Base-by-base conservation (phyloP, 2,329 filamentous ascomycete species). In the Juglanconis oblonga region DNA sequence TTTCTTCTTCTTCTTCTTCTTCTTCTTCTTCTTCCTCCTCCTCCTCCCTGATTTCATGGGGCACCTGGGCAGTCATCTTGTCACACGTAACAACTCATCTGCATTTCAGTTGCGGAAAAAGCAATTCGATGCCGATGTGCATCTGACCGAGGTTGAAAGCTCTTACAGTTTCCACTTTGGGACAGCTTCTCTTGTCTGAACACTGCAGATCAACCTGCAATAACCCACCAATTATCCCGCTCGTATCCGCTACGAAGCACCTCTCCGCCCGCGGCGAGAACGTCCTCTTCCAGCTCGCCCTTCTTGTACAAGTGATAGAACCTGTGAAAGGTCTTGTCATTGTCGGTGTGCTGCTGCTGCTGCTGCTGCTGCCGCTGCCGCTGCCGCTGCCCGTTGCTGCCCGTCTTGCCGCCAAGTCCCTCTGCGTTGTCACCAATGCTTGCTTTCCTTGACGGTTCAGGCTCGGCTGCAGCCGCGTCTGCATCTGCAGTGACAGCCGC, bases 161-260 rank as follows among this genome's bases (percentile, higher is more conserved):
- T n/a, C n/a, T n/a, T n/a, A n/a, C n/a, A n/a, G n/a, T n/a, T n/a
- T n/a, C n/a, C n/a, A n/a, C n/a, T n/a, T n/a, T n/a, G n/a, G n/a
- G n/a, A n/a, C n/a, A n/a, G n/a, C n/a, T n/a, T n/a, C n/a, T n/a
- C n/a, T n/a, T n/a, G n/a, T n/a, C n/a, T n/a, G n/a, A n/a, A n/a
- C n/a, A n/a, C 14, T 40, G 9, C 29, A 24, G 14, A 45, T 58
- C 44, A 57, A 40, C 54, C 72, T 59, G 80, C 83, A 71, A 97
- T 87, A 57, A 87, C 92, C 94, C 94, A 99, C 95, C 95, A 98
- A 76, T 99, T 99, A 72, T 98, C 95, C 77, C 88, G 93, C 72
- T 99, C 95, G 75, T 98, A 99, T 38, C 95, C 95, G 62, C 86
- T 86, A 65, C 91, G 87, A 31, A 95, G 68, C 13, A 97, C 86